A percentile compares a stretch with the other conserved stretches of the same genome.
These are phyloP conservation scores for Ophiosphaerella narmari DNA, from an alignment of 2,329 filamentous ascomycete genomes.

Conservation along the genomic window DNA sequence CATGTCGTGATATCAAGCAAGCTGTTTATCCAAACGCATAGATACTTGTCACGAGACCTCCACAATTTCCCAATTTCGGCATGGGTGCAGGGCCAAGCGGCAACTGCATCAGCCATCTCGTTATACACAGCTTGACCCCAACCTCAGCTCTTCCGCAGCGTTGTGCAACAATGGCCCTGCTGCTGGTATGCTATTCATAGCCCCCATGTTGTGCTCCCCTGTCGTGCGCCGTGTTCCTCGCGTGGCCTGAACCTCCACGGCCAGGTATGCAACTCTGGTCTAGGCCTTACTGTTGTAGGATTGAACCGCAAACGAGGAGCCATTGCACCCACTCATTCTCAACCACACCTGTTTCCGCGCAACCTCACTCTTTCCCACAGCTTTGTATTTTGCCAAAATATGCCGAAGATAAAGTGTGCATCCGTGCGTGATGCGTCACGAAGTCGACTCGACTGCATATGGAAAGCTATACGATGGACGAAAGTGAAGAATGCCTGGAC, in stretches of 20 bases:
- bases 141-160: not conserved
- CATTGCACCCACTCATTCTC: not conserved
- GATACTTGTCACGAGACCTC: too few species aligned
- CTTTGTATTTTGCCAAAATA: not conserved
- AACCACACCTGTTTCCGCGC: too few species aligned
- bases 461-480: not conserved
- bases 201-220: not conserved
- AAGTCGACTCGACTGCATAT: not conserved
- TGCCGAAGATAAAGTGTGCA: not conserved
- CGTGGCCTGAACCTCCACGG: constrained; percentile 7
- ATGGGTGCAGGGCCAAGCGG: not conserved
- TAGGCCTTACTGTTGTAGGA: constrained; percentile 16
- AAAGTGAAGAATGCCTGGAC: not conserved
- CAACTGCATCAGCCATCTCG: not conserved
- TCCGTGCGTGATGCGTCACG: not conserved
- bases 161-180: too few species aligned
- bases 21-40: not conserved
- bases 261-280: constrained; percentile 5
- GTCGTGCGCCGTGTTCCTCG: constrained; percentile 11
- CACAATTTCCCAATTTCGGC: not conserved
- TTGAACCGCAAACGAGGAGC: constrained; percentile 6
- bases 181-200: constrained; percentile 19
- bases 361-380: too few species aligned
- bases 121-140: not conserved
- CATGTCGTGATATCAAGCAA: not conserved